Evolutionary conservation across 2,329 filamentous ascomycete species (phyloP), one percentile per base, ranked within the genome.

Genomic region (Aspergillus sp.): DNA sequence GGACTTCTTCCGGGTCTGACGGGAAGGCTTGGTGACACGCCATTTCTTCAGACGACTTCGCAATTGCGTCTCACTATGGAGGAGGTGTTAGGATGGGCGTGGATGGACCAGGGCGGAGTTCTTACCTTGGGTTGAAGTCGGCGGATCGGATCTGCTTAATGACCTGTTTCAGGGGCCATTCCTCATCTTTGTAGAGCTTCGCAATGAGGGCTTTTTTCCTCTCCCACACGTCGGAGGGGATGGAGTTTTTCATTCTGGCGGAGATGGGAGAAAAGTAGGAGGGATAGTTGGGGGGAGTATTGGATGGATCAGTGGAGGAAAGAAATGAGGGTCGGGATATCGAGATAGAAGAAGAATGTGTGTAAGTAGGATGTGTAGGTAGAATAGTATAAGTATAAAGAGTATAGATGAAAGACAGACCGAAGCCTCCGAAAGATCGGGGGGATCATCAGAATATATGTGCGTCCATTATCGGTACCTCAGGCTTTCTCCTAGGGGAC

Each of bases 101-200:
- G 11, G 8, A 40, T 35, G 47, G 17, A 10, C 3, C 3, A 33
- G 49, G 7, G n/a, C 16, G 7, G n/a, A n/a, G 20, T 14, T 26
- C 70, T 61, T 52, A 75, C 73, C 72, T 75, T 16, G 73, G 73
- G 53, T 75, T 70, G 58, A 74, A 75, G 49, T 73, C 67, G 19
- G 68, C 64, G 5, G 69, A 70, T 14, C 73, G 71, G 35, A 75
- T 73, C 59, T 73, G 67, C 57, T 75, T 74, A 50, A 74, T 75
- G 47, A 75, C 73, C 50, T 75, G 72, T 52, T 75, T 74, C 47
- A 75, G 59, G 4, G 73, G 73, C 72, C 72, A 75, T 68, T 75
- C 72, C 50, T 75, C 72, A 24, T 73, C 72, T 61, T 71, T 73
- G 50, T 75, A 75, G 40, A 74, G 56, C 33, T 67, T 68, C 41